Percentiles rank a stretch among this genome's conserved stretches.
Evolutionary conservation across 139 green algal species (phyloP).

Genomic region (Asterochloris erici): DNA sequence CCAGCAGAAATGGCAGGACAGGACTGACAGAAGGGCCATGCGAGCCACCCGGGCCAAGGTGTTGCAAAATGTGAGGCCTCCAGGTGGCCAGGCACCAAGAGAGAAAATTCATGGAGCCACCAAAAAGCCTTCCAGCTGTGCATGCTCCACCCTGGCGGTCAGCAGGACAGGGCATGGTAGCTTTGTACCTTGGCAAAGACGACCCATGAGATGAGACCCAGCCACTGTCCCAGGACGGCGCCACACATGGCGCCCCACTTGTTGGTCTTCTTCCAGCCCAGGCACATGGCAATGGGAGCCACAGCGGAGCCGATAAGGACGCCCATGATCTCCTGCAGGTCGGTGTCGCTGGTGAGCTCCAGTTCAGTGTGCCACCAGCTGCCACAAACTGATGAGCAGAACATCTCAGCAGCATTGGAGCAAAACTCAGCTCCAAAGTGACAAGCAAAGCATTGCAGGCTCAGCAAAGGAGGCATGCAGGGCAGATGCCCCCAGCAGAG

Average conservation of each 20-base stretch:
- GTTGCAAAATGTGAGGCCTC: too few species aligned
- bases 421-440: background rate
- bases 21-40: too few species aligned
- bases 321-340: constrained; percentile 59
- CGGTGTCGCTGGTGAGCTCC: too few species aligned
- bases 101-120: too few species aligned
- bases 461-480: background rate
- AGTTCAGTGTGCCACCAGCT: too few species aligned
- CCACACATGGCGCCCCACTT: constrained; percentile 63
- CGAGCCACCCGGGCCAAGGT: too few species aligned
- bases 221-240: constrained; percentile 45
- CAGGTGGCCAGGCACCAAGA: too few species aligned
- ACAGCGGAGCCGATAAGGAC: constrained; percentile 89
- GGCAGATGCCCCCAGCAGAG: background rate
- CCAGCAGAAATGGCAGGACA: too few species aligned
- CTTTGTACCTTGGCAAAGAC: constrained; percentile 31
- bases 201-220: constrained; percentile 66
- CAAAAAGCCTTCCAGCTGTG: too few species aligned
- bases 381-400: background rate
- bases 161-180: too few species aligned
- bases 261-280: constrained; percentile 33
- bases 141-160: too few species aligned
- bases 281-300: constrained; percentile 63
- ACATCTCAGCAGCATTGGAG: background rate
- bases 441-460: background rate